phyloP scores from a whole-genome alignment of 2,329 filamentous ascomycete genomes.

The Daldinia eschscholtzii region DNA sequence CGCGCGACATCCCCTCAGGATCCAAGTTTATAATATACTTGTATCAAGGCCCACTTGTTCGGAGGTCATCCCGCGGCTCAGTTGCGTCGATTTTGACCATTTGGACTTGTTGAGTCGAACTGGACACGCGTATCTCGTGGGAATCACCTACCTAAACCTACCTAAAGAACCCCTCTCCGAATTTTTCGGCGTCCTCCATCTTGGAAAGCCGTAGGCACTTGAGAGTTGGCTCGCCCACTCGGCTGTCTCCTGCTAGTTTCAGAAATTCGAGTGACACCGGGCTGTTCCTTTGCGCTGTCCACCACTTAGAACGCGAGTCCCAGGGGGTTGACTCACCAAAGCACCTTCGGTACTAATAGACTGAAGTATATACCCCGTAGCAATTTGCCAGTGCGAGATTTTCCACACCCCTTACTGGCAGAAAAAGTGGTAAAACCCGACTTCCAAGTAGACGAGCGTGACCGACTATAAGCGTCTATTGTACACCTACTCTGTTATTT shows the following conservation, averaged over 20 bases:
- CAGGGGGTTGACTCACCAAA: conserved; percentile 47
- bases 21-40: conserved; percentile 35
- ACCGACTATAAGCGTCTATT: conserved; percentile 37
- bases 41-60: conserved; percentile 44
- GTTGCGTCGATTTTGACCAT: conserved; percentile 39
- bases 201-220: conserved; percentile 38
- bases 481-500: conserved; percentile 23
- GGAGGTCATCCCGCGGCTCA: conserved; percentile 43
- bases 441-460: conserved; percentile 31
- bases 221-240: conserved; percentile 38
- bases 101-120: conserved; percentile 39
- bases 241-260: conserved; percentile 42
- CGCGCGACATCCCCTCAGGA: conserved; percentile 39
- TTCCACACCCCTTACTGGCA: conserved; percentile 39
- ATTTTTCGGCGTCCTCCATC: conserved; percentile 45
- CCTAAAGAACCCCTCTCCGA: conserved; percentile 37
- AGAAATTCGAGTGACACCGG: conserved; percentile 46
- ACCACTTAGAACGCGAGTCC: conserved; percentile 41
- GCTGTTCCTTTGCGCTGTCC: conserved; percentile 34
- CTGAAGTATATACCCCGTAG: conserved; percentile 44
- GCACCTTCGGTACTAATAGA: conserved; percentile 39
- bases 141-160: conserved; percentile 41
- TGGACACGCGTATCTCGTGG: conserved; percentile 34
- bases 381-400: conserved; percentile 40
- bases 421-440: conserved; percentile 19